A percentile compares a stretch with the other conserved stretches of the same genome.
These are phyloP conservation scores for Schizonepeta tenuifolia DNA, from an alignment of 257 asterid genomes.

Conservation along the genomic window DNA sequence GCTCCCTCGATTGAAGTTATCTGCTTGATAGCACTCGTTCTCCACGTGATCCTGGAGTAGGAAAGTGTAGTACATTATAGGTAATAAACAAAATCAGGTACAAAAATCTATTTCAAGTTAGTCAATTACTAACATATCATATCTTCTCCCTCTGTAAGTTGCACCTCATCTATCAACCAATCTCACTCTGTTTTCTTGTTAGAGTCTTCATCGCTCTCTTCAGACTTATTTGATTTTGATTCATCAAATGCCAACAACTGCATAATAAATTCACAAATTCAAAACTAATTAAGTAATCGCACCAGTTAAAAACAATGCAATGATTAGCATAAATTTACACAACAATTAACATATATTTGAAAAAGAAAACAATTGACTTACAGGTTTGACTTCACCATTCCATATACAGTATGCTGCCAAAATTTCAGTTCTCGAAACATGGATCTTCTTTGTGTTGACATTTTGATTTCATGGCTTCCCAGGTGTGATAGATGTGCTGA, in stretches of 20 bases:
- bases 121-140: constrained; percentile 20
- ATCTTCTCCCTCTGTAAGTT: constrained; percentile 4
- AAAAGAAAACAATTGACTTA: constrained; percentile 40
- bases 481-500: too few relatives aligned
- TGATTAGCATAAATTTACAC: background rate
- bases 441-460: too few relatives aligned
- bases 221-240: constrained; percentile 44
- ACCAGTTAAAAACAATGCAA: background rate
- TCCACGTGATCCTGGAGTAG: too few relatives aligned
- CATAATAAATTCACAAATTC: background rate
- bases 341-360: background rate
- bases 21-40: too few relatives aligned
- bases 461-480: too few relatives aligned
- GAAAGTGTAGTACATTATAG: constrained; percentile 16
- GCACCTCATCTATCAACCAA: constrained; percentile 20
- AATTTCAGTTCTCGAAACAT: too few relatives aligned
- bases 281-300: background rate
- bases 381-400: constrained; percentile 91
- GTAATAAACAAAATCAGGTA: constrained; percentile 36
- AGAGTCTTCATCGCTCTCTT: constrained; percentile 43
- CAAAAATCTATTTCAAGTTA: constrained; percentile 43
- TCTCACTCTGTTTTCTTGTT: constrained; percentile 64
- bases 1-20: too few relatives aligned
- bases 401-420: constrained; percentile 86
- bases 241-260: constrained; percentile 88